Conservation (phyloP, 768 basidiomycete genomes). For the Lentinula lateritia region DNA sequence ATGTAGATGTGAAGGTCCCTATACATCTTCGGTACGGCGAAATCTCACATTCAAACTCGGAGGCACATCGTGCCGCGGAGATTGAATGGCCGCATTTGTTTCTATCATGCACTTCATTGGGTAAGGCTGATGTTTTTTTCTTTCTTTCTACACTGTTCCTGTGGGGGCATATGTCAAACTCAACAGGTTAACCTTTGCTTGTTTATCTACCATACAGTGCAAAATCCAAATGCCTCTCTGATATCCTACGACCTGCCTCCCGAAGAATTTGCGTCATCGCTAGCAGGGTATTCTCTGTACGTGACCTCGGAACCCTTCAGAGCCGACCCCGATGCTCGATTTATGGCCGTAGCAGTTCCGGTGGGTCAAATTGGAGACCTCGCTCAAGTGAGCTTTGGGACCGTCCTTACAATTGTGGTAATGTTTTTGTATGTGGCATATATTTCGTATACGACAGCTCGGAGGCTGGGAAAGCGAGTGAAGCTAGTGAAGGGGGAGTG, state of each 20-base stretch:
- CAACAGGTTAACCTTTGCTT: neutral
- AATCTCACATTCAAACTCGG: slow-evolving; percentile 11
- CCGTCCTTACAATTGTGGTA: slow-evolving; percentile 29
- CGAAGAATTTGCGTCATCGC: slow-evolving; percentile 17
- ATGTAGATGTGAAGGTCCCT: slow-evolving; percentile 24
- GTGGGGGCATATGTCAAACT: neutral
- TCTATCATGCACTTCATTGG: slow-evolving; percentile 26
- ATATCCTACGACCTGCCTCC: slow-evolving; percentile 4
- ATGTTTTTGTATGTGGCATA: slow-evolving; percentile 32
- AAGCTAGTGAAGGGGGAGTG: neutral
- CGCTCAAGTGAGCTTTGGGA: slow-evolving; percentile 35
- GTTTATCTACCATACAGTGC: neutral
- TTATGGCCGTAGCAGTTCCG: slow-evolving; percentile 15
- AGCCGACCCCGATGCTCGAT: neutral
- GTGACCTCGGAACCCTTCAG: neutral
- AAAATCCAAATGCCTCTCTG: neutral
- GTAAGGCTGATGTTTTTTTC: slow-evolving; percentile 13
- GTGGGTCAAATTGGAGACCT: slow-evolving; percentile 31
- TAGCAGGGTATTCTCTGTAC: neutral
- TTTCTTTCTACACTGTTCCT: neutral
- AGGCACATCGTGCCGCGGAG: slow-evolving; percentile 14
- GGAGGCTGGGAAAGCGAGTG: neutral
- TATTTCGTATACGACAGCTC: slow-evolving; percentile 17
- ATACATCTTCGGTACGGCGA: slow-evolving; percentile 42
- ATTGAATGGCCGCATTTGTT: slow-evolving; percentile 34